phyloP scores from a whole-genome alignment of 495 filamentous ascomycete species.

The Penicillium riverlandense region DNA sequence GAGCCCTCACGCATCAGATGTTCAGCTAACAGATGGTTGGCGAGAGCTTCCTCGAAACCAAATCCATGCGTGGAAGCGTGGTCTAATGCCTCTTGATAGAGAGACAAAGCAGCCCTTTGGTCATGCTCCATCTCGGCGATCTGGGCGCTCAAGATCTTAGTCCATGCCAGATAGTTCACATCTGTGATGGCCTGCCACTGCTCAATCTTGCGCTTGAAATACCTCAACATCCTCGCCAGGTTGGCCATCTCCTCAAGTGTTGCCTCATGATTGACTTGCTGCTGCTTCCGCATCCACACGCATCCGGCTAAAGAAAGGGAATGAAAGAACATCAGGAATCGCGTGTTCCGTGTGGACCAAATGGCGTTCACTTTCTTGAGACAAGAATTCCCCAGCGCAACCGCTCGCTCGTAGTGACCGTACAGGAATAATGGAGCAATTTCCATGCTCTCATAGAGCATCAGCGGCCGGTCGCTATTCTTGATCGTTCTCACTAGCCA shows the following conservation, averaged over 20 bases:
- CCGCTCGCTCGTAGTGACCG: constrained; percentile 60
- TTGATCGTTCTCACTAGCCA: constrained; percentile 37
- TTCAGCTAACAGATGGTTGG: constrained; percentile 59
- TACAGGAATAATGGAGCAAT: constrained; percentile 64
- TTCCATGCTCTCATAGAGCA: constrained; percentile 62
- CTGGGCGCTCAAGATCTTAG: constrained; percentile 62
- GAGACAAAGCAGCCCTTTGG: constrained; percentile 49
- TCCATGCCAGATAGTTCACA: constrained; percentile 58
- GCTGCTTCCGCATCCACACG: constrained; percentile 1
- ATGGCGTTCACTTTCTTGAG: constrained; percentile 48
- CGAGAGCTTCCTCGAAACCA: constrained; percentile 72
- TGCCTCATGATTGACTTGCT: not conserved
- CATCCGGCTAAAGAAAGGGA: constrained; percentile 43
- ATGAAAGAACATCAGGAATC: constrained; percentile 56
- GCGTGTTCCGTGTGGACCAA: constrained; percentile 64
- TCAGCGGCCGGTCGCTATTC: constrained; percentile 46
- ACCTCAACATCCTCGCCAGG: constrained; percentile 43
- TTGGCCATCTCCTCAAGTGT: constrained; percentile 25
- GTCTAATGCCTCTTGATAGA: constrained; percentile 68
- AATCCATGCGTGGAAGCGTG: constrained; percentile 50
- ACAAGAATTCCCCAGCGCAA: constrained; percentile 54
- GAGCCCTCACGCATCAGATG: constrained; percentile 49
- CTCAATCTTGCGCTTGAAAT: constrained; percentile 54
- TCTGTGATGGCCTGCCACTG: constrained; percentile 56
- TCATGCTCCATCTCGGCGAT: constrained; percentile 54